Evolutionary conservation across 352 stramenopile species (phyloP), one percentile per base, ranked within the genome.

Genomic region (Aphanomyces stellatus): DNA sequence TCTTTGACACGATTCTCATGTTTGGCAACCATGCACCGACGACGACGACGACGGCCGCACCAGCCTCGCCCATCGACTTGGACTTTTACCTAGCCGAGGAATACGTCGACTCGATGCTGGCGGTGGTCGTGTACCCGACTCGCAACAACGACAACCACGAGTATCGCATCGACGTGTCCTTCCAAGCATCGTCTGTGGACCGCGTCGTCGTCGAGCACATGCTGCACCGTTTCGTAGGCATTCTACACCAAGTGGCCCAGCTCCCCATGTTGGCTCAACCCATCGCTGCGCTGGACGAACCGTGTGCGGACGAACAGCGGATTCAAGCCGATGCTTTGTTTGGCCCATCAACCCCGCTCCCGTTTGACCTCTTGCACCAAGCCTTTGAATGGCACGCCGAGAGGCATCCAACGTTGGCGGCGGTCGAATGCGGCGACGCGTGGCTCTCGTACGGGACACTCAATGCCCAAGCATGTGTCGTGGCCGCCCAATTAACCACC

Each of bases 401-500:
- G 46, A 8, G 46, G 19, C 19, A 19, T 22, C 46, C 46, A 53
- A 22, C 7, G 1, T 8, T 2, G 24, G 10, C 46, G 19, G 46
- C 46, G 1, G 8, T 53, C 1, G 46, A 53, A 53, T 53, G 10
- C 24, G 17, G 13, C 2, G 24, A 28, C 17, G 46, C 1, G 17
- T 30, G 0, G 13, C 46, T 53, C 22, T 2, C 0, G 2, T 57
- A 57, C 30, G 57, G 67, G 30, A 53, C 69, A 10, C 67, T 80
- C 0, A 64, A 80, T 28, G 13, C 22, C 3, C 4, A 13, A 19
- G 37, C 37, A 2, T n/a, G n/a, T 19, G 13, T n/a, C n/a, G 37
- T 46, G 37, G 37, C 37, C 13, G n/a, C 13, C 1, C 37, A 46
- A 19, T 19, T 46, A 46, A 19, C n/a, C 37, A 46, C 13, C 13